A percentile compares a stretch with the other conserved stretches of the same genome.
Conservation (phyloP, 2,329 filamentous ascomycete species). For the Paracoccidioides lutzii region DNA sequence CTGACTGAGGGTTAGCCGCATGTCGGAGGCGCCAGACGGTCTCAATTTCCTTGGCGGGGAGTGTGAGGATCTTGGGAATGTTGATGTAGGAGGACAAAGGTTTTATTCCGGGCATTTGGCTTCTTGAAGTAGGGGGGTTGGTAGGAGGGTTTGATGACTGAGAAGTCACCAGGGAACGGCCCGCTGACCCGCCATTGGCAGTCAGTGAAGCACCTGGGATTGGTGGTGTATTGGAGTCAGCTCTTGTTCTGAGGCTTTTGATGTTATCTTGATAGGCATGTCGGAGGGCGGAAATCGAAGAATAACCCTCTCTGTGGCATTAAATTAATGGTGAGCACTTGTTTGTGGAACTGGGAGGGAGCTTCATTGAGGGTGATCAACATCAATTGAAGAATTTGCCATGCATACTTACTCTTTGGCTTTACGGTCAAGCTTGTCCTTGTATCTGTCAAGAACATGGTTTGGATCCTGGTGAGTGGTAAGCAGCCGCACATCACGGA, state of each 20-base stretch:
- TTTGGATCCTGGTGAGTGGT: constrained; percentile 57
- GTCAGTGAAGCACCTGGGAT: constrained; percentile 3
- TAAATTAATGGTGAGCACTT: not conserved
- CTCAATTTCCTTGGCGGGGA: constrained; percentile 72
- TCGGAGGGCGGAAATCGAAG: constrained; percentile 48
- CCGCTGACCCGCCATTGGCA: constrained; percentile 10
- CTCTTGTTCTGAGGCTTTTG: constrained; percentile 46
- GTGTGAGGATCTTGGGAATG: constrained; percentile 57
- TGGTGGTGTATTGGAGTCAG: constrained; percentile 26
- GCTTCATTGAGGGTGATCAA: not conserved
- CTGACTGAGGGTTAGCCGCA: constrained; percentile 54
- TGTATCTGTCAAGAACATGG: constrained; percentile 70
- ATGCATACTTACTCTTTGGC: constrained; percentile 46
- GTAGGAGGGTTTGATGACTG: constrained; percentile 11
- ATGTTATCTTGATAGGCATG: constrained; percentile 80
- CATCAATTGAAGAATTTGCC: not conserved
- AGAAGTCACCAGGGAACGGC: constrained; percentile 24
- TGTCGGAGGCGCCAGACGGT: constrained; percentile 84
- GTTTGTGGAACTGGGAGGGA: not conserved
- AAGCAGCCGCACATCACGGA: constrained; percentile 83
- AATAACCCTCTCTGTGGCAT: constrained; percentile 48
- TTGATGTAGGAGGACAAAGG: constrained; percentile 60
- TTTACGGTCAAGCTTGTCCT: constrained; percentile 69
- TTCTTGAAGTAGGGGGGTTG: constrained; percentile 21
- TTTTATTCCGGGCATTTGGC: constrained; percentile 41